Evolutionary conservation across 1,284 basidiomycete genomes (phyloP), one percentile per base, ranked within the genome.

Genomic region (Malassezia brasiliensis): DNA sequence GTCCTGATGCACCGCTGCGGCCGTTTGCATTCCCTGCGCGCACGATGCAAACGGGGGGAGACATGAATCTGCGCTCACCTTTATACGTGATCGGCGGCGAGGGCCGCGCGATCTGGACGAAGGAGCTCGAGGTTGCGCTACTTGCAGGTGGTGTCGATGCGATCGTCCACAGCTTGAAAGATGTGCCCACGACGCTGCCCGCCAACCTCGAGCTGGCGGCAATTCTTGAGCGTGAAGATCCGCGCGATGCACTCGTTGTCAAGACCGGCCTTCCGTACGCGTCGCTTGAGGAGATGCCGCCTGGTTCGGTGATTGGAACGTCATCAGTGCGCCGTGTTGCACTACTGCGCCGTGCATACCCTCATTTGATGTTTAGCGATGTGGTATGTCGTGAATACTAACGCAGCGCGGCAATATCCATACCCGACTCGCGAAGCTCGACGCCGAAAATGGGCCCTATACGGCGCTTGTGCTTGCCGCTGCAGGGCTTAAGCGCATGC

Each of bases 101-200:
- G 36, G 74, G 76, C 54, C 90, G 91, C 76, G 84, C 86, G 0
- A 78, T 96, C 15, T 96, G 91, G 91, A 96, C 91, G 30, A 87
- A 88, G 72, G 91, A 96, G 72, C 83, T 96, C 57, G 91, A 96
- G 75, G 85, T 86, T 19, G 84, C 86, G 22, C 79, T 96, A 50
- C 79, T 82, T 41, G 80, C 83, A 38, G 79, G 81, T 17, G 78
- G 79, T 11, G 87, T 94, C 50, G 94, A 98, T 75, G 84, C 96
- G 79, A 84, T 99, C 66, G 85, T 98, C 19, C 94, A 98, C 77
- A 85, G 83, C 52, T 79, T 90, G 66, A 99, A 99, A 77, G 94
- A 98, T 75, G 83, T 96, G 19, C 93, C 93, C 10, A 98, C 93
- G 2, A 79, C 79, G 3, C 77, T 96, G 28, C 90, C 90, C 0